These are phyloP conservation scores for Sclerotinia nivalis DNA, from an alignment of 2,329 filamentous ascomycete species.

Conservation along the genomic window DNA sequence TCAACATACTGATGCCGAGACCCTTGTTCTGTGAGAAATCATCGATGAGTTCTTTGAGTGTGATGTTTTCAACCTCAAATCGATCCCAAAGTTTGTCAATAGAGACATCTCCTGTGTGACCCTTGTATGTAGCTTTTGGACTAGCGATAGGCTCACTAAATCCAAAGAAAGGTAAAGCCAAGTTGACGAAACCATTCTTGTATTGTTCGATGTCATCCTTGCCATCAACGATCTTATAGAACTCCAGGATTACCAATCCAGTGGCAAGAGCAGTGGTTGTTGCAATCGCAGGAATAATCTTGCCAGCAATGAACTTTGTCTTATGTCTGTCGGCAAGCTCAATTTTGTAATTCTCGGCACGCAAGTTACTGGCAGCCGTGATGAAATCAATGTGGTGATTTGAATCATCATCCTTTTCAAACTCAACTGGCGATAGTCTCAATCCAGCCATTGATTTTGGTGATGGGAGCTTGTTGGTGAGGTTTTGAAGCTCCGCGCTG, in stretches of 20 bases:
- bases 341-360: conserved; percentile 98
- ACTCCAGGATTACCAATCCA: conserved; percentile 85
- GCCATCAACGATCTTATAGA: conserved; percentile 95
- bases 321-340: conserved; percentile 89
- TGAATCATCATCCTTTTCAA: conserved; percentile 97
- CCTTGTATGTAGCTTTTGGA: conserved; percentile 86
- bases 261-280: conserved; percentile 96
- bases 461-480: conserved; percentile 72
- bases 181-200: conserved; percentile 98
- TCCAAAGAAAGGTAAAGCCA: conserved; percentile 94
- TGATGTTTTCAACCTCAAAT: conserved; percentile 86
- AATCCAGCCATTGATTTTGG: conserved; percentile 82
- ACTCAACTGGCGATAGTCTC: conserved; percentile 88
- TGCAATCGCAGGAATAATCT: conserved; percentile 98
- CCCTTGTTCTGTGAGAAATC: conserved; percentile 75
- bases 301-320: conserved; percentile 99
- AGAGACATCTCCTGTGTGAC: conserved; percentile 73
- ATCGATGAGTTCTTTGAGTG: conserved; percentile 78
- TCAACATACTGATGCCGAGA: conserved; percentile 85
- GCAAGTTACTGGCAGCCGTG: conserved; percentile 91
- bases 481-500: conserved; percentile 69
- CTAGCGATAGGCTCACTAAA: conserved; percentile 97
- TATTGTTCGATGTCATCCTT: conserved; percentile 97
- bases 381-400: conserved; percentile 99
- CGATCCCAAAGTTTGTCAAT: conserved; percentile 98